A percentile compares a stretch with the other conserved stretches of the same genome.
Evolutionary conservation across 1,139 yeast species (phyloP).

Genomic region (Candida labiduridarum): DNA sequence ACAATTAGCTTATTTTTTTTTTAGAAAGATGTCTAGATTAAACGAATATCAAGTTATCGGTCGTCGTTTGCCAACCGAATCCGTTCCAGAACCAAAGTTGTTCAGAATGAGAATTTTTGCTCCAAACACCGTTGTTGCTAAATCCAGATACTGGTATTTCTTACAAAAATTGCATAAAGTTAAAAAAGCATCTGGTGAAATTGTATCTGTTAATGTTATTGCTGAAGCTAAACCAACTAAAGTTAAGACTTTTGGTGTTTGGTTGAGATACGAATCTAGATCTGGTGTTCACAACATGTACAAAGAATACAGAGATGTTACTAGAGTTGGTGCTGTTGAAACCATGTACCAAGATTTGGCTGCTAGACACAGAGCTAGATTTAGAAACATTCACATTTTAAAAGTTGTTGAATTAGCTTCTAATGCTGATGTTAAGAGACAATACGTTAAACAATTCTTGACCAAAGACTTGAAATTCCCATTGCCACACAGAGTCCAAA

Average conservation of each 20-base stretch:
- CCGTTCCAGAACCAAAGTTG: slow-evolving; percentile 99
- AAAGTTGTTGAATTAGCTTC: slow-evolving; percentile 99
- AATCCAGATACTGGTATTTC: slow-evolving; percentile 99
- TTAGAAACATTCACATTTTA: slow-evolving; percentile 97
- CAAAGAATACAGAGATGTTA: slow-evolving; percentile 99
- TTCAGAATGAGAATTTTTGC: slow-evolving; percentile 99
- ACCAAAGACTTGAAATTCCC: slow-evolving; percentile 98
- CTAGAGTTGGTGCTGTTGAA: slow-evolving; percentile 99
- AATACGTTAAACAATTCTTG: slow-evolving; percentile 97
- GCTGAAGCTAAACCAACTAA: slow-evolving; percentile 97
- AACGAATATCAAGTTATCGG: slow-evolving; percentile 99
- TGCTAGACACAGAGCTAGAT: slow-evolving; percentile 99
- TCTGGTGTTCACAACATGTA: slow-evolving; percentile 99
- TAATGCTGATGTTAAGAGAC: slow-evolving; percentile 98
- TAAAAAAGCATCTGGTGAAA: slow-evolving; percentile 99
- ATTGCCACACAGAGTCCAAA: slow-evolving; percentile 98
- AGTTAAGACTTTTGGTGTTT: slow-evolving; percentile 99
- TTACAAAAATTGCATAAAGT: slow-evolving; percentile 99
- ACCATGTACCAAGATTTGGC: slow-evolving; percentile 99
- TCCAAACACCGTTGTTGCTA: slow-evolving; percentile 98
- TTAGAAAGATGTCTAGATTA: slow-evolving; percentile 73
- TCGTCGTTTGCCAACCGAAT: slow-evolving; percentile 99
- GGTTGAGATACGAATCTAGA: slow-evolving; percentile 99
- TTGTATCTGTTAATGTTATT: slow-evolving; percentile 89
- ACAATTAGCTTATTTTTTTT: slow-evolving; percentile 2